Conservation (phyloP, 805 yeast species). For the Metschnikowia chrysomelidarum region DNA sequence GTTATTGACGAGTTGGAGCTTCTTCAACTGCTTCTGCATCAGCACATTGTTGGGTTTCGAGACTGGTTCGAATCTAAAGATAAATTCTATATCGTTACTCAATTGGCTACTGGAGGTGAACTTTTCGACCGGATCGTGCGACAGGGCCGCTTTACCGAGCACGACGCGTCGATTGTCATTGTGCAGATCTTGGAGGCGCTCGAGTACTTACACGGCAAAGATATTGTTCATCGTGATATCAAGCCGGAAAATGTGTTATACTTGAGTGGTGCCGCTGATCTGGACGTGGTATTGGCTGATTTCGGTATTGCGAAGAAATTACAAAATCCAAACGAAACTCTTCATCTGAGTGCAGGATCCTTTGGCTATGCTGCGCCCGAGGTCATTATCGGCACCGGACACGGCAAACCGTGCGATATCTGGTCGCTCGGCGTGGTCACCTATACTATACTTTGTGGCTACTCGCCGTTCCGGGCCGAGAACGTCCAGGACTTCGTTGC, state of each 20-base stretch:
- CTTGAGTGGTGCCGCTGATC: conserved; percentile 49
- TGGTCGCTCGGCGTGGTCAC: conserved; percentile 96
- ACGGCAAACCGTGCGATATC: conserved; percentile 92
- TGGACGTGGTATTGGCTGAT: conserved; percentile 86
- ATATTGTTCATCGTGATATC: conserved; percentile 90
- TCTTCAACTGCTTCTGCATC: conserved; percentile 67
- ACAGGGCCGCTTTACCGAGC: conserved; percentile 83
- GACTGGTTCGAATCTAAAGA: conserved; percentile 95
- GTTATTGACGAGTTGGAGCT: conserved; percentile 76
- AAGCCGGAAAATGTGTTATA: conserved; percentile 92
- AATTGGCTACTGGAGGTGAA: conserved; percentile 95
- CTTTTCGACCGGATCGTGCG: conserved; percentile 81
- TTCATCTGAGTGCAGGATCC: conserved; percentile 81
- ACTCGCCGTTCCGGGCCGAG: conserved; percentile 88
- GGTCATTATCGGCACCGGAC: conserved; percentile 76
- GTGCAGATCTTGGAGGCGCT: conserved; percentile 77
- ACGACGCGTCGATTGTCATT: conserved; percentile 76
- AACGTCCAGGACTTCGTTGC: conserved; percentile 74
- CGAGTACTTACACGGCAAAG: conserved; percentile 66
- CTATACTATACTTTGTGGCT: conserved; percentile 86
- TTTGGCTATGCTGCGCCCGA: conserved; percentile 98
- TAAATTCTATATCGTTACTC: conserved; percentile 90
- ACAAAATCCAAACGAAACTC: conserved; percentile 53
- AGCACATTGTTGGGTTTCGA: conserved; percentile 82
- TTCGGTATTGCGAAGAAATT: conserved; percentile 91